phyloP scores from a whole-genome alignment of 1,284 basidiomycete species.

The Fistulinella staudtii region DNA sequence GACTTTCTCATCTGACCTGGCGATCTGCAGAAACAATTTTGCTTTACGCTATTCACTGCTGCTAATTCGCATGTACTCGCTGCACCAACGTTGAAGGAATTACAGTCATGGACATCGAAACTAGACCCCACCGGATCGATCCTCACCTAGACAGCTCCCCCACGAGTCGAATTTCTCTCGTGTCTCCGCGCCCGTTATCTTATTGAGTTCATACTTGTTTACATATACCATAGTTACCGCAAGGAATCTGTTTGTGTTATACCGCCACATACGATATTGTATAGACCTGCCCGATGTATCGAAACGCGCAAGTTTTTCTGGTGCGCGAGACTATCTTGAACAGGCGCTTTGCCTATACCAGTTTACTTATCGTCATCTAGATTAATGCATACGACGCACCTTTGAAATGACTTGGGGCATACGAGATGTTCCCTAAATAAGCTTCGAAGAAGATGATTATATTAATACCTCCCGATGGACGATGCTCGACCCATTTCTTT shows the following conservation, averaged over 20 bases:
- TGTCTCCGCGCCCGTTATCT: constrained; percentile 14
- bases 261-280: background rate
- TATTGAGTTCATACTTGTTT: constrained; percentile 21
- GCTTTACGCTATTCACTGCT: constrained; percentile 85
- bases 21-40: constrained; percentile 66
- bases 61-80: constrained; percentile 88
- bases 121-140: constrained; percentile 69
- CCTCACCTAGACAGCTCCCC: constrained; percentile 34
- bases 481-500: constrained; percentile 13
- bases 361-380: background rate
- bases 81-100: constrained; percentile 74
- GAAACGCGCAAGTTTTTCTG: constrained; percentile 5
- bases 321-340: background rate
- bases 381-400: background rate
- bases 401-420: background rate
- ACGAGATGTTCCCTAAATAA: constrained; percentile 1
- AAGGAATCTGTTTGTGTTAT: constrained; percentile 17
- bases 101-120: constrained; percentile 78
- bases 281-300: constrained; percentile 3
- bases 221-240: constrained; percentile 27
- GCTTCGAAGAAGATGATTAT: constrained; percentile 13
- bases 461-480: constrained; percentile 6
- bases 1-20: constrained; percentile 9
- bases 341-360: background rate
- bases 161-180: constrained; percentile 3